These are phyloP conservation scores for Phaeophleospora eucalypticola DNA, from an alignment of 2,329 filamentous ascomycete species.

Conservation along the genomic window DNA sequence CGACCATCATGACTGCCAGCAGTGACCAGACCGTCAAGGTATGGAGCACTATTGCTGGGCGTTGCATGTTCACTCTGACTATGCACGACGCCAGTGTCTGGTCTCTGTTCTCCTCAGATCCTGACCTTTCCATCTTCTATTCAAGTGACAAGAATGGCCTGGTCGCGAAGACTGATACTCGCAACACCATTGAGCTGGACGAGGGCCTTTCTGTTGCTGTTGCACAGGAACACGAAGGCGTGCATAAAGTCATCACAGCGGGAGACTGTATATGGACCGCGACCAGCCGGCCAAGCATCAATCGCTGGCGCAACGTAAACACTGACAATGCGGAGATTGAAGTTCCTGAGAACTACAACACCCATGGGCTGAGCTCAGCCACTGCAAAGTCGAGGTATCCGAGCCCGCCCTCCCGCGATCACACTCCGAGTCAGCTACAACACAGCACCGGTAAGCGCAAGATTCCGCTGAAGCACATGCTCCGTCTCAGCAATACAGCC, in stretches of 20 bases:
- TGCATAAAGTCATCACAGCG: constrained; percentile 60
- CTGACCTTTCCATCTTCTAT: constrained; percentile 84
- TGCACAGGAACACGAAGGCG: constrained; percentile 83
- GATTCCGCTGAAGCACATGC: constrained; percentile 71
- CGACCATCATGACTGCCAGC: constrained; percentile 88
- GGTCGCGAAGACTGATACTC: constrained; percentile 92
- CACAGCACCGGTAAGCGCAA: constrained; percentile 47
- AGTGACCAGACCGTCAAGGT: constrained; percentile 97
- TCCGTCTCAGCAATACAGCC: constrained; percentile 81
- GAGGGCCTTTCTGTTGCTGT: constrained; percentile 87
- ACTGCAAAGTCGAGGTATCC: constrained; percentile 41
- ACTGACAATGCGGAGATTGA: constrained; percentile 67
- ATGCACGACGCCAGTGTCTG: constrained; percentile 99
- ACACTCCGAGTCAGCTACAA: neutral
- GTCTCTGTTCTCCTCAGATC: constrained; percentile 87
- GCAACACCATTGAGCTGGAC: constrained; percentile 71
- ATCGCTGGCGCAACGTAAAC: constrained; percentile 84
- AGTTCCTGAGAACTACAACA: constrained; percentile 44
- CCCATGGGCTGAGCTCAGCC: constrained; percentile 53
- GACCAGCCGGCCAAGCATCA: constrained; percentile 85
- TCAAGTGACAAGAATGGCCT: constrained; percentile 88
- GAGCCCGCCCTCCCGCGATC: constrained; percentile 27
- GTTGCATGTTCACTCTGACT: constrained; percentile 95
- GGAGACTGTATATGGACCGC: constrained; percentile 84
- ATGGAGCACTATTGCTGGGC: constrained; percentile 90